Conservation (phyloP, 148 eudicot genomes). For the Talinum fruticosum region DNA sequence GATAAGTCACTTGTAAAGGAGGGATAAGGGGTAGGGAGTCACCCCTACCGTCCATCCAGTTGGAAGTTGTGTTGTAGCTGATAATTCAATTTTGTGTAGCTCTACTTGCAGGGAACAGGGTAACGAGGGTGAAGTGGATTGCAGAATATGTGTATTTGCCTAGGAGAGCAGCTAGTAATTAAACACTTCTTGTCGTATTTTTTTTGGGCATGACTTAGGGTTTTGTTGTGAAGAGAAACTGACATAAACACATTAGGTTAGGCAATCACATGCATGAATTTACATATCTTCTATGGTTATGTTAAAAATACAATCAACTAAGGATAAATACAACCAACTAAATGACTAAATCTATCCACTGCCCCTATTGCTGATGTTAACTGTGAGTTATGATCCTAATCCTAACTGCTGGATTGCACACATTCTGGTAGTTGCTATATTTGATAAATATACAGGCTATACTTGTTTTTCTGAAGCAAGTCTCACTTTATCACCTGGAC, state of each 20-base stretch:
- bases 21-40: too few species aligned
- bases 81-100: neutral
- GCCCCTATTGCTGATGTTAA: conserved; percentile 5
- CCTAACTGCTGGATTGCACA: conserved; percentile 27
- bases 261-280: neutral
- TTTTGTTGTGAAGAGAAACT: too few species aligned
- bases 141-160: too few species aligned
- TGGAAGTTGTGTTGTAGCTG: too few species aligned
- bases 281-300: neutral
- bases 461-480: conserved; percentile 31
- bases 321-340: conserved; percentile 19
- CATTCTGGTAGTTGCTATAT: conserved; percentile 19
- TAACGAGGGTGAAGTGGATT: too few species aligned
- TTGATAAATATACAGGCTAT: neutral
- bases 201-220: too few species aligned
- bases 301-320: neutral
- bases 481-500: conserved; percentile 39
- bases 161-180: too few species aligned
- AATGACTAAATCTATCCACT: conserved; percentile 26
- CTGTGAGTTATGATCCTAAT: neutral
- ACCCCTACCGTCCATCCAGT: too few species aligned
- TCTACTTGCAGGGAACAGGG: neutral
- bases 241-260: too few species aligned
- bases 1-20: too few species aligned
- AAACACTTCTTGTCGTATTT: too few species aligned